Evolutionary conservation across 208 protist genomes (phyloP).

Genomic region (Lotmaria passim): DNA sequence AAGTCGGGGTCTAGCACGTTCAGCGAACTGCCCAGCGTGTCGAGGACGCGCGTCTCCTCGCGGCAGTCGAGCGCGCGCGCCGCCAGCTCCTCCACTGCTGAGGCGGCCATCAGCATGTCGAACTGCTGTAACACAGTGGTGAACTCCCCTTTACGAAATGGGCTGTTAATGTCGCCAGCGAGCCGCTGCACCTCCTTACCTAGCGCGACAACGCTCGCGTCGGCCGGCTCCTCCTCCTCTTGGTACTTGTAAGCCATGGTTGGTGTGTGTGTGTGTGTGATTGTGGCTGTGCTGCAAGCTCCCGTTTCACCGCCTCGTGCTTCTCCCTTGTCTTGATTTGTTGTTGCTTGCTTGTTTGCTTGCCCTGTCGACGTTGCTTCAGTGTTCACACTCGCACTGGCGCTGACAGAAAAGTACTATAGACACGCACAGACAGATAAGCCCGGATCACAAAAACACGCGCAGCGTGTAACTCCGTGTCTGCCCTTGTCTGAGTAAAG

Average conservation of each 20-base stretch:
- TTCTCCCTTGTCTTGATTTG: too few species aligned
- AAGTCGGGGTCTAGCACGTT: conserved; percentile 57
- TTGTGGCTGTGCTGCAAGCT: not conserved
- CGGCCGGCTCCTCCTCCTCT: conserved; percentile 1
- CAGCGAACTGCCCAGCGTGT: conserved; percentile 28
- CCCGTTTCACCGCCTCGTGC: conserved; percentile 7
- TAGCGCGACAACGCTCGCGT: conserved; percentile 11
- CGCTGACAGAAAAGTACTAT: too few species aligned
- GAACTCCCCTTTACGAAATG: conserved; percentile 59
- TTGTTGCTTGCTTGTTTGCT: too few species aligned
- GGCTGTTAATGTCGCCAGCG: conserved; percentile 26
- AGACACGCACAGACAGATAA: too few species aligned
- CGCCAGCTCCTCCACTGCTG: conserved; percentile 41
- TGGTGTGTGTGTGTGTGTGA: not conserved
- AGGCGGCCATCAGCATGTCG: conserved; percentile 68
- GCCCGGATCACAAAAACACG: too few species aligned
- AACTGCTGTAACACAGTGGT: conserved; percentile 75
- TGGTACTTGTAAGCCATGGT: conserved; percentile 4
- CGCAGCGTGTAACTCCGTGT: too few species aligned
- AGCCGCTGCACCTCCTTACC: conserved; percentile 23
- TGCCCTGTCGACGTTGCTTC: too few species aligned
- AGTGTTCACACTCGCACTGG: too few species aligned
- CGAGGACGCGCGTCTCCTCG: conserved; percentile 39
- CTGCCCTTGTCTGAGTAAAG: too few species aligned
- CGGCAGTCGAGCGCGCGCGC: conserved; percentile 28